Conservation (phyloP, 371 early-diverging fungal species). For the Polyrhizophydium stewartii region DNA sequence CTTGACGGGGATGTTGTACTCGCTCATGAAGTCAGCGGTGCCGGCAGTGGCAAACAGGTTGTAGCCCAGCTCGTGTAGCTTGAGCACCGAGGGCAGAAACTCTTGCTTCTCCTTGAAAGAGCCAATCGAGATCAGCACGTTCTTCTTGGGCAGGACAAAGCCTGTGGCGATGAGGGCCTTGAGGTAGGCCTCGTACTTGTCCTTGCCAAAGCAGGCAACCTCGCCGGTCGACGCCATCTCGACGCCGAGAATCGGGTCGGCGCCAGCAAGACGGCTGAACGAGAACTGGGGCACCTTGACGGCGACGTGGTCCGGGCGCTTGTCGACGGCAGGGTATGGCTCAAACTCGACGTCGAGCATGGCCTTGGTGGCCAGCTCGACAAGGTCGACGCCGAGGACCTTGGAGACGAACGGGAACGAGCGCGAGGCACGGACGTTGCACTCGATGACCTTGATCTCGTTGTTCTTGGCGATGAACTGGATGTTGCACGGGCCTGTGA, state of each 20-base stretch:
- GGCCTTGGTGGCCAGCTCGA: constrained; percentile 90
- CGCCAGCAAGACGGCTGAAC: constrained; percentile 89
- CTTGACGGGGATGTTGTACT: constrained; percentile 86
- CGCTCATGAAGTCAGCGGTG: constrained; percentile 91
- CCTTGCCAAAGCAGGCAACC: constrained; percentile 94
- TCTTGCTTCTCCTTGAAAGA: constrained; percentile 94
- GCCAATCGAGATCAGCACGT: constrained; percentile 87
- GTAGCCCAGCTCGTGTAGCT: constrained; percentile 79
- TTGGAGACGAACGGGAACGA: constrained; percentile 96
- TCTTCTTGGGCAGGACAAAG: constrained; percentile 85
- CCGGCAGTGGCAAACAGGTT: constrained; percentile 90
- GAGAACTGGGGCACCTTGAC: constrained; percentile 97
- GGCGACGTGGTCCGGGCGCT: constrained; percentile 64
- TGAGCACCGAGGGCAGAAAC: constrained; percentile 79
- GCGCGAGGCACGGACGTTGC: constrained; percentile 92
- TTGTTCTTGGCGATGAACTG: constrained; percentile 94
- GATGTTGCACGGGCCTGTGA: constrained; percentile 97
- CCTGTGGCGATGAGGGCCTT: constrained; percentile 89
- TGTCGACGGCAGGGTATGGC: constrained; percentile 57
- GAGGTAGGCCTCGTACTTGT: constrained; percentile 94
- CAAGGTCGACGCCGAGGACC: constrained; percentile 82
- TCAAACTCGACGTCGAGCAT: constrained; percentile 76
- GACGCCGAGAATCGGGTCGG: constrained; percentile 93
- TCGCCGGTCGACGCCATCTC: constrained; percentile 99
- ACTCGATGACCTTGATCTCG: constrained; percentile 95